Base-by-base conservation (phyloP, 2,329 filamentous ascomycete genomes). In the Chaetothyriales sp. region DNA sequence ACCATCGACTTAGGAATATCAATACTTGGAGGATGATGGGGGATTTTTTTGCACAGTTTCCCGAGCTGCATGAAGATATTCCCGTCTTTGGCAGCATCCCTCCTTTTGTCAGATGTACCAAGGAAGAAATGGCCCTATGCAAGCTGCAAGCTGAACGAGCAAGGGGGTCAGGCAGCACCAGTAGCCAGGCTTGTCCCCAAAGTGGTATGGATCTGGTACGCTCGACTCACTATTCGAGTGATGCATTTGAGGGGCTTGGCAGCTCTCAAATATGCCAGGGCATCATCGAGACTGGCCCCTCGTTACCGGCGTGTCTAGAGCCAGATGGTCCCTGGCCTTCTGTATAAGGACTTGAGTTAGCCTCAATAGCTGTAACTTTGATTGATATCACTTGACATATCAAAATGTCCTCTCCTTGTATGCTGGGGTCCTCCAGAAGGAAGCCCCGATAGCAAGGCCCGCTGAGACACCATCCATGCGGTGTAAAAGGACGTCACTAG, bases 51-150 rank as follows among this genome's bases (percentile, higher is more conserved):
- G 43, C 50, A 29, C 54, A 53, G 9, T 61, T 55, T 40, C 59
- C 59, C 7, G 59, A 61, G 46, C 43, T 61, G 10, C 54, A 54
- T 28, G 51, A 47, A 37, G 59, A 61, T 33, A 60, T 61, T 43
- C 59, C 59, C 33, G 33, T 40, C 10, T 15, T 5, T 5, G 33
- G 33, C 33, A 40, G 10, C 33, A 40, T 40, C 5, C 10, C 33
- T 15, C 33, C 33, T 15, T 40, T 13, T 13, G 33, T 40, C 33
- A 13, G 33, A 40, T 40, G 15, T 15, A 40, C 33, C 2, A 15
- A 40, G 4, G 10, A 40, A 40, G 33, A 40, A 10, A 40, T 15
- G 33, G 33, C 33, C 2, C 9, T 40, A 15, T 15, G 33, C 33
- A 40, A 40, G 15, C 10, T 40, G 10, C 33, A 15, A 15, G 9